Evolutionary conservation across 2,329 filamentous ascomycete genomes (phyloP), one percentile per base, ranked within the genome.

Genomic region (Alternaria brassicicola): DNA sequence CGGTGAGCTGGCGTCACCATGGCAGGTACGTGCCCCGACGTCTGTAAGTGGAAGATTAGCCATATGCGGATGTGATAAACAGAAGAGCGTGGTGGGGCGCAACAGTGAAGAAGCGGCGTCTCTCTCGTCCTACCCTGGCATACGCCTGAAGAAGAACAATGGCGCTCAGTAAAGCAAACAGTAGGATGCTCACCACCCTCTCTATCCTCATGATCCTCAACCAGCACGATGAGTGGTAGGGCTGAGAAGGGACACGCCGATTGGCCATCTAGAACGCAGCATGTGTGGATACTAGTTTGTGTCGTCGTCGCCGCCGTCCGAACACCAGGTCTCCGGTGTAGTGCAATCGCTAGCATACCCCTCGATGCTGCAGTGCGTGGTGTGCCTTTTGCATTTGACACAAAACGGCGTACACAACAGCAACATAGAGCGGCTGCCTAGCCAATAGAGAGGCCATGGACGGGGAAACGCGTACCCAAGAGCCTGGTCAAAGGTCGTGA

Each of bases 341-440:
- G 62, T 61, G 55, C 53, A 41, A 52, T 59, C 55, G 56, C 55
- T 52, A 33, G 57, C 57, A 51, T 58, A 63, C 59, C 59, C 42
- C 50, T 30, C 51, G 52, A 48, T 31, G 49, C 64, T 58, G 63
- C 66, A 52, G 62, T 68, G 55, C 66, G 21, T 64, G 51, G 60
- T 43, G 50, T 60, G 57, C 65, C 55, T 23, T 61, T 57, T 38
- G 45, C 52, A 65, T 53, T 39, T 75, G 74, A 77, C 75, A 73
- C 69, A 67, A 76, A 77, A 77, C 75, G 73, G 73, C 66, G 74
- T 60, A 64, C 71, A 75, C 74, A 58, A 63, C 69, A 69, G 68
- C 38, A 56, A 51, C 26, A 50, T 46, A 31, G 17, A 55, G 53
- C 63, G 52, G 50, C 46, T 50, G 49, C 55, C 39, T 54, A 50